Evolutionary conservation across 75 land plant species (phyloP).

Genomic region (Adiantum capillusveneris): DNA sequence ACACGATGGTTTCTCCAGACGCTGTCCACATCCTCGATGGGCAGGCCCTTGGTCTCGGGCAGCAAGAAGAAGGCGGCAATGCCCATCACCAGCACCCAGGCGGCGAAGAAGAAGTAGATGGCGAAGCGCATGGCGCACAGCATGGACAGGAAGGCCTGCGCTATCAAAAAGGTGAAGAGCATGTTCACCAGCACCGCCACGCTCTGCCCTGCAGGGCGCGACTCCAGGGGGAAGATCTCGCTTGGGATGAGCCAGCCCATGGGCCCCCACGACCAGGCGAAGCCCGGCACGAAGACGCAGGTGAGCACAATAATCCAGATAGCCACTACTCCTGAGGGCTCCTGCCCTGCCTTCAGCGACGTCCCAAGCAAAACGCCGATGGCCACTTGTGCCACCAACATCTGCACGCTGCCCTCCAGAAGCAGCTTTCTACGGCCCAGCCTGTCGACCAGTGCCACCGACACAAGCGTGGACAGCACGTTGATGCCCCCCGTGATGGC

Average conservation of each 20-base stretch:
- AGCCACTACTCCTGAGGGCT: neutral
- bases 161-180: too few relatives aligned
- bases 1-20: slow-evolving; percentile 82
- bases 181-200: slow-evolving; percentile 87
- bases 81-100: slow-evolving; percentile 70
- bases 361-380: slow-evolving; percentile 34
- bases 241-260: slow-evolving; percentile 87
- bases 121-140: slow-evolving; percentile 66
- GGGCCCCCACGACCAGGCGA: slow-evolving; percentile 94
- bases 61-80: slow-evolving; percentile 55
- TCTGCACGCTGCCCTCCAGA: too few relatives aligned
- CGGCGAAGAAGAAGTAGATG: slow-evolving; percentile 84
- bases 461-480: slow-evolving; percentile 42
- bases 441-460: slow-evolving; percentile 33
- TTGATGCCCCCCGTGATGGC: too few relatives aligned
- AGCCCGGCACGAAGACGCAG: slow-evolving; percentile 12
- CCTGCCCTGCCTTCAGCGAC: neutral
- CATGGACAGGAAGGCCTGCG: slow-evolving; percentile 51
- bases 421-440: slow-evolving; percentile 41
- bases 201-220: slow-evolving; percentile 74
- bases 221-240: too few relatives aligned
- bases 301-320: too few relatives aligned
- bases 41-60: slow-evolving; percentile 83
- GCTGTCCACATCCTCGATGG: slow-evolving; percentile 74
- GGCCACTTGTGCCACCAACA: too few relatives aligned